These are phyloP conservation scores for Globisporangium emineosum DNA, from an alignment of 352 stramenopile genomes.

Conservation along the genomic window DNA sequence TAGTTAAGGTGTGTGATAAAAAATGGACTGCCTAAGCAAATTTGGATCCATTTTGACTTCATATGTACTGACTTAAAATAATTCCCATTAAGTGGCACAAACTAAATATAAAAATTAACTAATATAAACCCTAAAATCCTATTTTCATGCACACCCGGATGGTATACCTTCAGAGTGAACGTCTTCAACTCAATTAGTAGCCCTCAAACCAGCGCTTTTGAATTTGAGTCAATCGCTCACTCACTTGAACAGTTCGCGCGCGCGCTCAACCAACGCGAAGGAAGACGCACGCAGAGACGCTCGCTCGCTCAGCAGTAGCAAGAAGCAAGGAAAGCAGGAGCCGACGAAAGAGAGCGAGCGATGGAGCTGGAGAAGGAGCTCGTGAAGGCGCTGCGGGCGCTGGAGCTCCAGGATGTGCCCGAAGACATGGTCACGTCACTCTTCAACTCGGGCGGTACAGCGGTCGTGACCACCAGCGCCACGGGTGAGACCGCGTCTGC, in stretches of 20 bases:
- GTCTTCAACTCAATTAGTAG: not conserved
- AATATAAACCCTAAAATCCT: too few species aligned
- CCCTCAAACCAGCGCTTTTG: not conserved
- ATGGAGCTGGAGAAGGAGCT: constrained; percentile 59
- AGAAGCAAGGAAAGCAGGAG: not conserved
- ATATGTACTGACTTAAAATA: too few species aligned
- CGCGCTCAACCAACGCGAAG: not conserved
- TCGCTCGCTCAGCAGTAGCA: too few species aligned
- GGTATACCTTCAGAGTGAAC: not conserved
- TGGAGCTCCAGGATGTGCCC: constrained; percentile 55
- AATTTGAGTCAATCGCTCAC: not conserved
- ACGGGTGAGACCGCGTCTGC: constrained; percentile 20
- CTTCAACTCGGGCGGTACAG: constrained; percentile 70
- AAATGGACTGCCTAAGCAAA: too few species aligned
- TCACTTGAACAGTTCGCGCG: not conserved
- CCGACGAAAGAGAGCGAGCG: not conserved
- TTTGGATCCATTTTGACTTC: too few species aligned
- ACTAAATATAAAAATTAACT: too few species aligned
- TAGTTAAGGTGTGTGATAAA: too few species aligned
- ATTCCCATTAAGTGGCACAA: too few species aligned
- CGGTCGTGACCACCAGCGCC: constrained; percentile 23
- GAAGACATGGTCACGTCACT: constrained; percentile 46
- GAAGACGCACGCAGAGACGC: not conserved
- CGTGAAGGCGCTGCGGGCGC: constrained; percentile 49
- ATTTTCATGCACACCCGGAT: too few species aligned